Conservation (phyloP, 108 stramenopile genomes). For the Seminavis robusta region DNA sequence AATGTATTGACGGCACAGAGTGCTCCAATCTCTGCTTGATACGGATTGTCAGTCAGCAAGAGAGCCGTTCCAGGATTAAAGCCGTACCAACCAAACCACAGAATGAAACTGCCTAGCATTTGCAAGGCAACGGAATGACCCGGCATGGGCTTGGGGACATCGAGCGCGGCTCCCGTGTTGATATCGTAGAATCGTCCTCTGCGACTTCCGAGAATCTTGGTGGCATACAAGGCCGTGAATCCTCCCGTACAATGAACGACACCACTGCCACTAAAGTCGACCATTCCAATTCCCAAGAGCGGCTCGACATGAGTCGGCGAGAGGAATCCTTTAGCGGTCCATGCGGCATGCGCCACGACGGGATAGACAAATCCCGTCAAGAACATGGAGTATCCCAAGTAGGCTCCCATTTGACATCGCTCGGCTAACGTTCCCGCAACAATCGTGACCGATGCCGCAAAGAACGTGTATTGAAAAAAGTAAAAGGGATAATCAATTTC, state of each 20-base stretch:
- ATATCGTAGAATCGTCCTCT: slow-evolving; percentile 50
- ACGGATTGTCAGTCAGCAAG: slow-evolving; percentile 39
- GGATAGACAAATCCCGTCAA: slow-evolving; percentile 89
- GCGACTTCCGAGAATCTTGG: slow-evolving; percentile 49
- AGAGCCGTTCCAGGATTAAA: slow-evolving; percentile 91
- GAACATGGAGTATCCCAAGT: slow-evolving; percentile 68
- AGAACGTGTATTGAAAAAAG: slow-evolving; percentile 86
- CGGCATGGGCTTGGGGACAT: slow-evolving; percentile 45
- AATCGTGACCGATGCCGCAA: slow-evolving; percentile 67
- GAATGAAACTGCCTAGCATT: slow-evolving; percentile 55
- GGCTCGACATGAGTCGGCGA: slow-evolving; percentile 47
- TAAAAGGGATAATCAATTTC: slow-evolving; percentile 42
- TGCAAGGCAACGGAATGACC: slow-evolving; percentile 76
- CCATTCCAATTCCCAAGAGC: slow-evolving; percentile 44
- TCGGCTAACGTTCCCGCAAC: slow-evolving; percentile 74
- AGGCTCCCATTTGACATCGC: slow-evolving; percentile 73
- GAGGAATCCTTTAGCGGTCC: slow-evolving; percentile 81
- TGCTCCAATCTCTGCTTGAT: slow-evolving; percentile 50
- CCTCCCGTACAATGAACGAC: slow-evolving; percentile 77
- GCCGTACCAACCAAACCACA: slow-evolving; percentile 94
- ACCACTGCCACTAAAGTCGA: slow-evolving; percentile 78
- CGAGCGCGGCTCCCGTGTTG: slow-evolving; percentile 43
- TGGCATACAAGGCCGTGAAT: slow-evolving; percentile 50
- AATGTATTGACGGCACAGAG: slow-evolving; percentile 81
- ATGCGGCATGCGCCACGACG: slow-evolving; percentile 77